A percentile compares a stretch with the other conserved stretches of the same genome.
These are phyloP conservation scores for Apiospora kogelbergensis DNA, from an alignment of 2,329 filamentous ascomycete species.

Conservation along the genomic window DNA sequence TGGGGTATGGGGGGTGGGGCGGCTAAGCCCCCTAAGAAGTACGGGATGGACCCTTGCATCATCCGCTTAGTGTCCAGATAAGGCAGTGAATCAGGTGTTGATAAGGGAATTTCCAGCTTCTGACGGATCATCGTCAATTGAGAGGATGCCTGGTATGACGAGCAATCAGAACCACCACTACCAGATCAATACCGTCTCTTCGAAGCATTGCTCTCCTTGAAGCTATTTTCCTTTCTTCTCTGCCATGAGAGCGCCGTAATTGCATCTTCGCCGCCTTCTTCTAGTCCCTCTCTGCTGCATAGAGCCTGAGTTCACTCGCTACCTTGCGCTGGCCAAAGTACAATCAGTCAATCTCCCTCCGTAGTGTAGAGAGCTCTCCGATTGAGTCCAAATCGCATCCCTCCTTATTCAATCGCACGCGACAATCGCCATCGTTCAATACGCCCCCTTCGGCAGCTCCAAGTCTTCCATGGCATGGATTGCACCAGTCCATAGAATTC, in stretches of 20 bases:
- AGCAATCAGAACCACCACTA: not conserved
- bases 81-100: conserved; percentile 22
- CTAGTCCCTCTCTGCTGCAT: not conserved
- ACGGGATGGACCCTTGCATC: conserved; percentile 15
- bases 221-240: not conserved
- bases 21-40: not conserved
- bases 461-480: not conserved
- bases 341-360: not conserved
- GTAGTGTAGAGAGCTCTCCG: not conserved
- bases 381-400: not conserved
- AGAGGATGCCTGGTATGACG: not conserved
- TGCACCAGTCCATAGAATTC: not conserved
- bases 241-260: not conserved
- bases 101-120: conserved; percentile 27
- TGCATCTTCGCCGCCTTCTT: not conserved
- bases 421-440: not conserved
- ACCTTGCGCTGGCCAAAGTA: not conserved
- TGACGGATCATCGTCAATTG: conserved; percentile 18
- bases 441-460: not conserved
- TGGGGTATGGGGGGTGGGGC: conserved; percentile 12
- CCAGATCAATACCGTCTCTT: not conserved
- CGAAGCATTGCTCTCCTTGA: not conserved
- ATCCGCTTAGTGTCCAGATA: conserved; percentile 25
- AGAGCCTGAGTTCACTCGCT: not conserved
- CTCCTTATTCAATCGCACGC: conserved; percentile 1